phyloP scores from a whole-genome alignment of 345 rosid genomes.

The Nasturtium officinale region DNA sequence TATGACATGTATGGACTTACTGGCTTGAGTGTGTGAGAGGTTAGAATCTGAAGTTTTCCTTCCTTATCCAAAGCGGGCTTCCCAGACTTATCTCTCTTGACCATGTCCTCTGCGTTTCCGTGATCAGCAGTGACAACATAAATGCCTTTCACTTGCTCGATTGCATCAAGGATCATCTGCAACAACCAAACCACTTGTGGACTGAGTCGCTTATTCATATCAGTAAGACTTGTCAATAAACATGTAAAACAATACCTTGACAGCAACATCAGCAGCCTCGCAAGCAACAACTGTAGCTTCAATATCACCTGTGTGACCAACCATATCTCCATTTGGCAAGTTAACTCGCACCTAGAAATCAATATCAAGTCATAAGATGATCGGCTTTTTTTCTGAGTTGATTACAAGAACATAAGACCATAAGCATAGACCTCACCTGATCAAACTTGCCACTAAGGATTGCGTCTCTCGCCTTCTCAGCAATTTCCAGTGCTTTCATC shows the following conservation, averaged over 20 bases:
- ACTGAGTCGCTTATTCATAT: not conserved
- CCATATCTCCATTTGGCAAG: slow-evolving; percentile 94
- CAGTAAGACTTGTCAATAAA: not conserved
- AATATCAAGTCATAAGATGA: slow-evolving; percentile 7
- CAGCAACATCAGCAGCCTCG: slow-evolving; percentile 89
- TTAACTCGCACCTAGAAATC: slow-evolving; percentile 76
- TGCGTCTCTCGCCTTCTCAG: slow-evolving; percentile 84
- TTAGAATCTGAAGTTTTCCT: slow-evolving; percentile 85
- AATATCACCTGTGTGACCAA: slow-evolving; percentile 96
- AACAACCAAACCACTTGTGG: slow-evolving; percentile 21
- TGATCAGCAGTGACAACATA: slow-evolving; percentile 96
- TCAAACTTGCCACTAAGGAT: slow-evolving; percentile 80
- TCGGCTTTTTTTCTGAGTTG: not conserved
- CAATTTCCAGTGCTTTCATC: slow-evolving; percentile 94
- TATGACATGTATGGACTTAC: slow-evolving; percentile 50
- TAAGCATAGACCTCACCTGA: slow-evolving; percentile 55
- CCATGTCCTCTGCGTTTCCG: slow-evolving; percentile 99
- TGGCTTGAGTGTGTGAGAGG: slow-evolving; percentile 94
- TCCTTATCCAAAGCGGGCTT: slow-evolving; percentile 65
- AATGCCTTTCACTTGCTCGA: slow-evolving; percentile 88
- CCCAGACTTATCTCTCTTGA: slow-evolving; percentile 82
- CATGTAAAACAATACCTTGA: slow-evolving; percentile 57
- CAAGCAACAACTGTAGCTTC: slow-evolving; percentile 83
- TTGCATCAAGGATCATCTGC: slow-evolving; percentile 86
- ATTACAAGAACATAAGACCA: slow-evolving; percentile 15